phyloP scores from a whole-genome alignment of 768 basidiomycete genomes.

The Psilocybe cubensis region DNA sequence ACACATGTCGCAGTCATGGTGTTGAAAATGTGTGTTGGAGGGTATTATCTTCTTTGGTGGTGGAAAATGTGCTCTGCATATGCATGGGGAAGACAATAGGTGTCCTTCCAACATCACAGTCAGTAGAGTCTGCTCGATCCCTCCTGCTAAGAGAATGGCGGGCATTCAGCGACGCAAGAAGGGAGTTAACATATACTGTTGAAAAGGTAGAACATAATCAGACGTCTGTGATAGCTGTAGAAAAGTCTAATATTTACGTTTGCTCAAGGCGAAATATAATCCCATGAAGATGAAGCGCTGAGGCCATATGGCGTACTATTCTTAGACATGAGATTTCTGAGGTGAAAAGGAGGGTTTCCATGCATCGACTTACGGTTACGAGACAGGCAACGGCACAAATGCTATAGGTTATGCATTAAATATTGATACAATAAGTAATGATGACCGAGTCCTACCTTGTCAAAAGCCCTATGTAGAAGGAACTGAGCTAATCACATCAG shows the following conservation, averaged over 20 bases:
- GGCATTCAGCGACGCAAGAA: slow-evolving; percentile 11
- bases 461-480: slow-evolving; percentile 20
- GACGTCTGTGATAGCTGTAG: not conserved
- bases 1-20: no score
- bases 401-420: slow-evolving; percentile 1
- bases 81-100: slow-evolving; percentile 11
- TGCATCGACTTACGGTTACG: slow-evolving; percentile 19
- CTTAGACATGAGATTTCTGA: not conserved
- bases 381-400: slow-evolving; percentile 26
- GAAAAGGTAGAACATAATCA: not conserved
- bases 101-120: not conserved
- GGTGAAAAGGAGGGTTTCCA: not conserved
- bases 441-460: slow-evolving; percentile 18
- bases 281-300: slow-evolving; percentile 27
- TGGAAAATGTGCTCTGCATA: not conserved
- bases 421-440: not conserved
- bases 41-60: slow-evolving; percentile 6
- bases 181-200: slow-evolving; percentile 21
- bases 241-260: slow-evolving; percentile 13
- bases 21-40: not conserved
- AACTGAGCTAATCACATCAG: not conserved
- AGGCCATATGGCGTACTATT: slow-evolving; percentile 29
- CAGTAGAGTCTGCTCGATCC: slow-evolving; percentile 12
- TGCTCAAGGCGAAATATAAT: slow-evolving; percentile 29
- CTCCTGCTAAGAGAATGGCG: slow-evolving; percentile 7